phyloP scores from a whole-genome alignment of 331 rosid species.

The Malus hybrid region DNA sequence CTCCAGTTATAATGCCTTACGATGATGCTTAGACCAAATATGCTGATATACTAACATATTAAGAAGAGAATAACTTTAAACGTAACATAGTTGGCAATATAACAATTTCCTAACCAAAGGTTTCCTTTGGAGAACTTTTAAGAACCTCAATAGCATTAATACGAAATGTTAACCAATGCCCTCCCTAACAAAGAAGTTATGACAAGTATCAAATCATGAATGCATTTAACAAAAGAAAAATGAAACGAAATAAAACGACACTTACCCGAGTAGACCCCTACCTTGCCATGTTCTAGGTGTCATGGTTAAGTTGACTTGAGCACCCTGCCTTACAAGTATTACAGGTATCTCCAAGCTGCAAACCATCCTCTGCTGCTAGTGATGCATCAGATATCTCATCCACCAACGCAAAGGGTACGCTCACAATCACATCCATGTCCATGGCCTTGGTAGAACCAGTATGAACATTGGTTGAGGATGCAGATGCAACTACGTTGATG shows the following conservation, averaged over 20 bases:
- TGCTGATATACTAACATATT: slow-evolving; percentile 46
- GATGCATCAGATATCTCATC: slow-evolving; percentile 87
- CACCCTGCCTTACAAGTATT: slow-evolving; percentile 66
- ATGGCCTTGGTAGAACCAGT: slow-evolving; percentile 33
- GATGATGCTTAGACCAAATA: not conserved
- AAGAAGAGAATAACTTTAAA: slow-evolving; percentile 18
- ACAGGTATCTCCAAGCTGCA: slow-evolving; percentile 86
- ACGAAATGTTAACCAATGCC: not conserved
- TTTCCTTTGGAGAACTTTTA: not conserved
- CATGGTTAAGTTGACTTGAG: slow-evolving; percentile 49
- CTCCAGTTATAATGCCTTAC: not conserved
- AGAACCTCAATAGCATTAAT: not conserved
- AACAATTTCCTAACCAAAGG: not conserved
- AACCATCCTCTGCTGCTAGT: slow-evolving; percentile 90
- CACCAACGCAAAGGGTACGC: slow-evolving; percentile 74
- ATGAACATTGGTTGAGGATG: slow-evolving; percentile 30
- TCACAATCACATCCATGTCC: slow-evolving; percentile 51
- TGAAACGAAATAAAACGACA: not conserved
- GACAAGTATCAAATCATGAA: not conserved
- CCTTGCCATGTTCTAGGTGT: slow-evolving; percentile 95
- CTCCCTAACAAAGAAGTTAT: not conserved
- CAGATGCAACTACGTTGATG: slow-evolving; percentile 23
- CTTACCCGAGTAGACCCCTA: slow-evolving; percentile 90
- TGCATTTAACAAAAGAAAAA: not conserved
- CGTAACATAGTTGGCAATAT: not conserved